Conservation (phyloP, 169 alveolate genomes). For the Cryptosporidium ryanae region DNA sequence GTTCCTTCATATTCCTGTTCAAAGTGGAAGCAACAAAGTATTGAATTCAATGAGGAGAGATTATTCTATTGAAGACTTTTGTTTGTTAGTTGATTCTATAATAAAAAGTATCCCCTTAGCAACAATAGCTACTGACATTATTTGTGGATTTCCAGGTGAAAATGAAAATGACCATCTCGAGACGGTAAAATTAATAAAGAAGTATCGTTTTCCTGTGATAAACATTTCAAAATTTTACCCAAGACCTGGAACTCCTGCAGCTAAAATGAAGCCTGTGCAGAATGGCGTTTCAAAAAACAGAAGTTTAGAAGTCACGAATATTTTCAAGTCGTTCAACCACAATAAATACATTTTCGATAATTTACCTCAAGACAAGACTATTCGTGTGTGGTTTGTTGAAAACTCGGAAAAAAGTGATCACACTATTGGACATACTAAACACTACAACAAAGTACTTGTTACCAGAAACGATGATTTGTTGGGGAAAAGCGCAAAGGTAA, state of each 20-base stretch:
- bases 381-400: slow-evolving; percentile 90
- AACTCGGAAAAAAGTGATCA: slow-evolving; percentile 85
- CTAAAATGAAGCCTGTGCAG: slow-evolving; percentile 87
- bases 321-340: slow-evolving; percentile 89
- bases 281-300: slow-evolving; percentile 90
- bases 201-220: slow-evolving; percentile 94
- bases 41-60: slow-evolving; percentile 96
- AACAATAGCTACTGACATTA: slow-evolving; percentile 97
- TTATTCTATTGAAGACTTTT: slow-evolving; percentile 94
- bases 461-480: slow-evolving; percentile 79
- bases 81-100: slow-evolving; percentile 89
- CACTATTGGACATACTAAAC: slow-evolving; percentile 93
- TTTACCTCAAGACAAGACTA: slow-evolving; percentile 76
- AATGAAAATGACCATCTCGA: slow-evolving; percentile 91
- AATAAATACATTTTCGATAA: slow-evolving; percentile 82
- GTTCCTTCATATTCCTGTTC: slow-evolving; percentile 98
- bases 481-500: slow-evolving; percentile 83
- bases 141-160: slow-evolving; percentile 99
- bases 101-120: slow-evolving; percentile 87
- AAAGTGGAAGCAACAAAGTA: slow-evolving; percentile 94
- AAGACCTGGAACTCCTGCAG: slow-evolving; percentile 96
- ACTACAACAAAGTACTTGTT: slow-evolving; percentile 90
- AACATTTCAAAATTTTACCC: slow-evolving; percentile 97
- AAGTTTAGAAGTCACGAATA: slow-evolving; percentile 88
- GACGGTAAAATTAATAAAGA: slow-evolving; percentile 89